A percentile compares a stretch with the other conserved stretches of the same genome.
phyloP scores from a whole-genome alignment of 371 early-diverging fungal species.

The Mucor lusitanicus region DNA sequence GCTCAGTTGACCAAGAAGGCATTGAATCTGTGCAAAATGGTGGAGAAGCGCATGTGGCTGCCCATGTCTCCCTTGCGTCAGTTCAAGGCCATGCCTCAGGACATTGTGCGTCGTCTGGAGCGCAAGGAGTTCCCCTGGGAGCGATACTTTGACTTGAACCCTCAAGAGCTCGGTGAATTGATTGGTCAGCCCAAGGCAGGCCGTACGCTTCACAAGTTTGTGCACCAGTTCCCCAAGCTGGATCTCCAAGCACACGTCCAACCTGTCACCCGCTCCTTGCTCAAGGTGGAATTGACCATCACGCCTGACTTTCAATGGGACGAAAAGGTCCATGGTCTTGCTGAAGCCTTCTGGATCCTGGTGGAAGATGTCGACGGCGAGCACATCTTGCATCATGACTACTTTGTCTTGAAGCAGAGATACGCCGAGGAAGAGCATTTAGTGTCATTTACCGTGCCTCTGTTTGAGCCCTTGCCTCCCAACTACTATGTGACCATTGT shows the following conservation, averaged over 20 bases:
- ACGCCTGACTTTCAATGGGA: constrained; percentile 95
- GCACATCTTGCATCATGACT: constrained; percentile 84
- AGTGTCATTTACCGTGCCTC: constrained; percentile 87
- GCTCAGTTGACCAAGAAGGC: constrained; percentile 84
- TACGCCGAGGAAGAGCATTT: constrained; percentile 73
- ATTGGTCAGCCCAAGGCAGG: constrained; percentile 88
- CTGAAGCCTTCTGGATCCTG: constrained; percentile 91
- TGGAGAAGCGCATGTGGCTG: constrained; percentile 90
- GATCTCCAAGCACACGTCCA: constrained; percentile 88
- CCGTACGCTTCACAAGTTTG: constrained; percentile 79
- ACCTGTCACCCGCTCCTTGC: constrained; percentile 89
- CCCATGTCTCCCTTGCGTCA: constrained; percentile 95
- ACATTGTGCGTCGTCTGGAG: constrained; percentile 87
- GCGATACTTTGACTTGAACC: constrained; percentile 86
- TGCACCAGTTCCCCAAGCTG: constrained; percentile 93
- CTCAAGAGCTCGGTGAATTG: constrained; percentile 93
- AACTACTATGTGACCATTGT: constrained; percentile 92
- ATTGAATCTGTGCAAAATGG: constrained; percentile 92
- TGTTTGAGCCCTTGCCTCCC: constrained; percentile 94
- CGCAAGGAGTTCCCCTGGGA: constrained; percentile 95
- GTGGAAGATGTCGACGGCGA: constrained; percentile 95
- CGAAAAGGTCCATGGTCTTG: constrained; percentile 81
- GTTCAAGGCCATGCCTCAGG: constrained; percentile 80
- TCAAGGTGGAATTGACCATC: constrained; percentile 88
- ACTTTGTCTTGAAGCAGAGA: constrained; percentile 79